Evolutionary conservation across 2,329 filamentous ascomycete genomes (phyloP), one percentile per base, ranked within the genome.

Genomic region (Tricladium varicosporioides): DNA sequence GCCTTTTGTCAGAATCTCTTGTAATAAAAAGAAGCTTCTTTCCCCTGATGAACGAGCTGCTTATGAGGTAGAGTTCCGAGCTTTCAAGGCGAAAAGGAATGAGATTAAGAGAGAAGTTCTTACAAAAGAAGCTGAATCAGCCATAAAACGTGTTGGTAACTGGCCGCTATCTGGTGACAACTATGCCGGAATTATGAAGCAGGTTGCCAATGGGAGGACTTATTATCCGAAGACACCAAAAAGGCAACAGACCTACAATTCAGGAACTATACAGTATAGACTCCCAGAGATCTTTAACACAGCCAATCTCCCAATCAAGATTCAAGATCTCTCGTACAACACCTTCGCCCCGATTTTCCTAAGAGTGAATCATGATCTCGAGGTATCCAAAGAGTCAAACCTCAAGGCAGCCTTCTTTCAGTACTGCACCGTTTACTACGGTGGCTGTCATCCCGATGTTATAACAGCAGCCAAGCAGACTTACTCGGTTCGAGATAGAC

Each of bases 311-410:
- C 56, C 56, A 18, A 55, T 55, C 42, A 55, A 54, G 33, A 27
- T 48, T 14, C 48, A 54, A n/a, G 49, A 58, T 16, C 52, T 58
- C 42, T 52, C 52, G 2, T 58, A 54, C 48, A 55, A 54, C 15
- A 31, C 18, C 16, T 58, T 53, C 32, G 52, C 52, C 7, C 32
- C 52, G 11, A 15, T 15, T 10, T 58, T 58, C 19, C 19, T 58
- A 31, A 51, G 27, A 18, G 10, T 15, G 11, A 58, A 58, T 31
- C 15, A 32, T 15, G 46, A n/a, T 14, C 32, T 40, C 15, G 8
- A 43, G 3, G n/a, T 27, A 33, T 51, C 43, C 19, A 42, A 36
- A 27, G 42, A 42, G 13, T n/a, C 36, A 18, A 32, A 48, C 13
- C 42, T 58, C 10, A 42, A 43, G 5, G 15, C 18, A 11, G 56